Evolutionary conservation across 495 filamentous ascomycete species (phyloP), one percentile per base, ranked within the genome.

Genomic region (Pseudoneurospora amorphoporcata): DNA sequence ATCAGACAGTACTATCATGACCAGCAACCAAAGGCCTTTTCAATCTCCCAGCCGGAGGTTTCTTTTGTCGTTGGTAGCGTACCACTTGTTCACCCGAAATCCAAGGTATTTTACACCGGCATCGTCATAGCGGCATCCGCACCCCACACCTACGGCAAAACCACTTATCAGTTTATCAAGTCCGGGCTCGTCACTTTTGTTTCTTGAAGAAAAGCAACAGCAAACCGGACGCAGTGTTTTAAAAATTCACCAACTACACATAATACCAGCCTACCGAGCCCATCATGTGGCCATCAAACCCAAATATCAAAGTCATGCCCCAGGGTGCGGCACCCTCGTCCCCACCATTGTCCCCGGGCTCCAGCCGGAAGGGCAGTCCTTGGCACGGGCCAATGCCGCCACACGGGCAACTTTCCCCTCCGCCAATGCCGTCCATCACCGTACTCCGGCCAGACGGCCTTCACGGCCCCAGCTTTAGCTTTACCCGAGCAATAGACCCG

Each of bases 11-110:
- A 82, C 77, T 87, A 88, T 87, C 86, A 88, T 88, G 86, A 87
- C 82, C 80, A 82, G 82, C 83, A 83, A 84, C 81, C 83, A 80
- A 80, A 81, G 81, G 72, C 82, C 82, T 75, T 79, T 85, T 80
- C 80, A 78, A 79, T 87, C 84, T 86, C 86, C 85, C 81, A 80
- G 82, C 76, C 84, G 86, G 86, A 88, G 86, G 79, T 83, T 85
- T 75, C 77, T 83, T 80, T 80, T 82, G 80, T 82, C 14, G 68
- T 17, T 65, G 16, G 10, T 65, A 9, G 12, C 37, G 29, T 65
- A 65, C 53, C 53, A 65, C 53, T 35, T 65, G 53, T 65, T 65
- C 7, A 65, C 53, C 8, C 53, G 29, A 35, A 12, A 8, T 4
- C 29, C 53, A 65, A 65, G 6, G 35, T 79, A 70, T 69, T 16